Evolutionary conservation across 768 basidiomycete species (phyloP).

Genomic region (Podaxis sp.): DNA sequence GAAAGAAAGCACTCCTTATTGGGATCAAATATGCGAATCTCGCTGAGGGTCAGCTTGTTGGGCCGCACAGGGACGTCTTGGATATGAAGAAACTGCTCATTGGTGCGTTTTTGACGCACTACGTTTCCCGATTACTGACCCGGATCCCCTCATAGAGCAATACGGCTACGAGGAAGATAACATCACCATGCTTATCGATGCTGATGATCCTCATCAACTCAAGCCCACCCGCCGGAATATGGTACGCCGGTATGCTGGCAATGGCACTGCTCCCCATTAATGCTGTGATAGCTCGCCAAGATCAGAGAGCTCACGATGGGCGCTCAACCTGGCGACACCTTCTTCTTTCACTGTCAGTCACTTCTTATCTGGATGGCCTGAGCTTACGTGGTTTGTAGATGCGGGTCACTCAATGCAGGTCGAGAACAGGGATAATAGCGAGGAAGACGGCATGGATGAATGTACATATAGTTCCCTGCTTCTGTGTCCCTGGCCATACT

Average conservation of each 20-base stretch:
- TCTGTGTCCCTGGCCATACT: not conserved
- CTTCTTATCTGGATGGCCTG: not conserved
- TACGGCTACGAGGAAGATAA: conserved; percentile 39
- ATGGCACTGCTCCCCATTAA: not conserved
- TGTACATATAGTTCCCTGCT: conserved; percentile 29
- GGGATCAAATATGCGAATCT: conserved; percentile 32
- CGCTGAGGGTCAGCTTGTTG: conserved; percentile 24
- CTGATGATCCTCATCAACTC: conserved; percentile 25
- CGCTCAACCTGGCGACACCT: conserved; percentile 45
- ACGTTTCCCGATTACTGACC: not conserved
- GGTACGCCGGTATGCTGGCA: conserved; percentile 29
- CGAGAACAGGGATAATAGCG: conserved; percentile 39
- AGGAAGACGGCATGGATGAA: conserved; percentile 55
- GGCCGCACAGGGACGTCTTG: conserved; percentile 39
- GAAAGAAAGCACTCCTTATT: conserved; percentile 36
- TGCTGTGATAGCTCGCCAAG: conserved; percentile 35
- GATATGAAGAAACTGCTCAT: conserved; percentile 35
- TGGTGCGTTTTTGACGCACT: conserved; percentile 25
- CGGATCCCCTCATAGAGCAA: conserved; percentile 12
- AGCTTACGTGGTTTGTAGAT: conserved; percentile 24
- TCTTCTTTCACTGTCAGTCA: conserved; percentile 55
- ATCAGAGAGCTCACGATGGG: conserved; percentile 44
- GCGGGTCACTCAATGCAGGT: conserved; percentile 53
- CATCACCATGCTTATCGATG: conserved; percentile 46
- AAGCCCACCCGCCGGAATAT: conserved; percentile 47